Conservation (phyloP, 139 green algal genomes). For the Micractinium sp. region DNA sequence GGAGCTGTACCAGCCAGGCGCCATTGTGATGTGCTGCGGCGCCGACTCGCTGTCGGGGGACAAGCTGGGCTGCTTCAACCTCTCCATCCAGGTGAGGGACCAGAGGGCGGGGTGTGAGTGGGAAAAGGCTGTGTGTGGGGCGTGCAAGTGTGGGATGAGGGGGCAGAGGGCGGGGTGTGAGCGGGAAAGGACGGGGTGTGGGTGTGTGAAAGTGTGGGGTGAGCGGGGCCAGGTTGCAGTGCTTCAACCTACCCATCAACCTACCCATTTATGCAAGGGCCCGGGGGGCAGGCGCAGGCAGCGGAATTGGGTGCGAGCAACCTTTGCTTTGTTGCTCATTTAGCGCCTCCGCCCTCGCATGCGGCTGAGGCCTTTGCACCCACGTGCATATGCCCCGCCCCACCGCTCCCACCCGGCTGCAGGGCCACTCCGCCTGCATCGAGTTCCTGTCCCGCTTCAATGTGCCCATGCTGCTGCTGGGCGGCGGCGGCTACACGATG, state of each 20-base stretch:
- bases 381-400: no score
- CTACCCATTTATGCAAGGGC: no score
- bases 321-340: no score
- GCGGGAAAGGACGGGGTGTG: no score
- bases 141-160: neutral
- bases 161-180: no score
- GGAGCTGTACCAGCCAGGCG: constrained; percentile 95
- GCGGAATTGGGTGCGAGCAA: no score
- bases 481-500: constrained; percentile 97
- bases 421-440: constrained; percentile 91
- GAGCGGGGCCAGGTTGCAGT: no score
- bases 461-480: constrained; percentile 95
- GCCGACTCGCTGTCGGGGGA: constrained; percentile 96
- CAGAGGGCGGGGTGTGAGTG: neutral
- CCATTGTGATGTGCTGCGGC: constrained; percentile 96
- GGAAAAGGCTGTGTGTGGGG: neutral
- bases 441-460: constrained; percentile 94
- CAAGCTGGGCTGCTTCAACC: constrained; percentile 99
- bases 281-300: no score
- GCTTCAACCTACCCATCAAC: no score
- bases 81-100: constrained; percentile 77
- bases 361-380: no score
- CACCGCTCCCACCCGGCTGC: neutral
- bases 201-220: no score
- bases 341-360: no score